Base-by-base conservation (phyloP, 2,329 filamentous ascomycete species). In the Botryotinia calthae region DNA sequence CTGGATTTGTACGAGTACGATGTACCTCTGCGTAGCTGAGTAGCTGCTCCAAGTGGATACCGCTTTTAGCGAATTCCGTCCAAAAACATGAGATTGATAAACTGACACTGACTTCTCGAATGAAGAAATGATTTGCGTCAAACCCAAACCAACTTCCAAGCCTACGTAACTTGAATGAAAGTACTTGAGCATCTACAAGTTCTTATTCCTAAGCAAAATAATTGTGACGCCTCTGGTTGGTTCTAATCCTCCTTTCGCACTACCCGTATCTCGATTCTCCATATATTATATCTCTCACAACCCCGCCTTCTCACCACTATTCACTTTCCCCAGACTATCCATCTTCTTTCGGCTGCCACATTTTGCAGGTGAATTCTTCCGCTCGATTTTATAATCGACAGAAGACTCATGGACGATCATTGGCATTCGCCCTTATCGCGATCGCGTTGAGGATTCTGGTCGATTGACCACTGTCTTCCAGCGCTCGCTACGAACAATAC, bases 371-470 rank as follows among this genome's bases (percentile, higher is more conserved):
- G 65, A 73, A 65, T 58, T 76, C 74, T 75, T 74, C 73, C 75
- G 75, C 76, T 74, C 72, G 71, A 74, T 72, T 72, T 63, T 58
- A 48, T 67, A 70, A 76, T 77, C 75, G 76, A 77, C 73, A 74
- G 74, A 75, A 78, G 78, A 74, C 84, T 86, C 82, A 87, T 87
- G 86, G 86, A 86, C 84, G 83, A 84, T 83, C 82, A 80, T 81
- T 83, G 84, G 84, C 82, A 82, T 81, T 83, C 84, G 83, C 82
- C 82, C 82, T 83, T 84, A 86, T 86, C 85, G 86, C 87, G 85
- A 88, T 85, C 84, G 86, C 86, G 85, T 86, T 88, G 86, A 88
- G 84, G 87, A 87, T 86, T 82, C 81, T 84, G 83, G 86, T 85
- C 85, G 84, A 85, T 63, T 65, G 84, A 81, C 83, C 84, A 85